These are phyloP conservation scores for Podospora fimiseda DNA, from an alignment of 495 filamentous ascomycete species.

Conservation along the genomic window DNA sequence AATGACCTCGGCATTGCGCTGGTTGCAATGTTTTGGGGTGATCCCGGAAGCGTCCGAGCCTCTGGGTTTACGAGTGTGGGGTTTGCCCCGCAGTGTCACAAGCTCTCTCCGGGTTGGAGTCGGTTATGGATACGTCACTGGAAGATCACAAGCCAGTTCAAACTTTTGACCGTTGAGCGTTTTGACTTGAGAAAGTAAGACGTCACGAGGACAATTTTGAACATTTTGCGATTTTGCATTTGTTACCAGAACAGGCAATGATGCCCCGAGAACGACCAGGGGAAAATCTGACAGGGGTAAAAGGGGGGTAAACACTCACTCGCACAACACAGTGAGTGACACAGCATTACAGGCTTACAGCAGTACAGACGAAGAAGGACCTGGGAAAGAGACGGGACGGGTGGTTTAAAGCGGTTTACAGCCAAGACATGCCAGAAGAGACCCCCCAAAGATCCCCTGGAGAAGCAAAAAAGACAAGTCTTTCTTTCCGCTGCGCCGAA, in stretches of 20 bases:
- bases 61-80: constrained; percentile 7
- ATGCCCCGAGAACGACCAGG: too few species aligned
- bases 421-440: too few species aligned
- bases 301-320: too few species aligned
- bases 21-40: not conserved
- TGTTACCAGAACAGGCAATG: too few species aligned
- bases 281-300: too few species aligned
- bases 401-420: too few species aligned
- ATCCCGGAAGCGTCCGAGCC: constrained; percentile 29
- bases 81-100: constrained; percentile 48
- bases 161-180: not conserved
- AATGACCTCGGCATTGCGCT: constrained; percentile 18
- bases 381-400: too few species aligned
- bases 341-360: too few species aligned
- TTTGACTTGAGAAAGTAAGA: not conserved
- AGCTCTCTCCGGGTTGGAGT: constrained; percentile 45
- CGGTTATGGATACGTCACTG: constrained; percentile 34
- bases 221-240: too few species aligned
- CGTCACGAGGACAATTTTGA: constrained; percentile 1
- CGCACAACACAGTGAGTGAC: too few species aligned
- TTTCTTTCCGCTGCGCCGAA: constrained; percentile 17
- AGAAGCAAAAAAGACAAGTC: not conserved
- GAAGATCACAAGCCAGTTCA: constrained; percentile 25
- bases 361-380: too few species aligned
- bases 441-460: too few species aligned